Evolutionary conservation across 257 asterid species (phyloP).

Genomic region (Schizonepeta tenuifolia): DNA sequence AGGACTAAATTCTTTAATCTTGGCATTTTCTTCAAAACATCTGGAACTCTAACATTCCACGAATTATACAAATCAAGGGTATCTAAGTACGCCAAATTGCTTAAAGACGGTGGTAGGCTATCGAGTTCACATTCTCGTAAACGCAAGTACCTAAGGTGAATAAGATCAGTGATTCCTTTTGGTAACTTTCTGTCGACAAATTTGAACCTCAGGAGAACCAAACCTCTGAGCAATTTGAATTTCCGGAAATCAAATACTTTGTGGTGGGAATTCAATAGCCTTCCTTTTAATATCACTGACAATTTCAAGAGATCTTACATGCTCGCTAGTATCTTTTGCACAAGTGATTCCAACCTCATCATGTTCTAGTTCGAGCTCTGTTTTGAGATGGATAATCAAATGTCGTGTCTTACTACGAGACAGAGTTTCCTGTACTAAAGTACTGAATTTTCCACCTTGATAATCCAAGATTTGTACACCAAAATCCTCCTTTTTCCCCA

Average conservation of each 20-base stretch:
- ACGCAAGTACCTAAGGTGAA: background rate
- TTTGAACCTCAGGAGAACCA: background rate
- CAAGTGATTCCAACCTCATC: too few relatives aligned
- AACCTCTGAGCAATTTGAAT: conserved; percentile 1
- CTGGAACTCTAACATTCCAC: background rate
- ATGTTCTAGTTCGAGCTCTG: background rate
- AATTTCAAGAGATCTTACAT: conserved; percentile 18
- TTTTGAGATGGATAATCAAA: background rate
- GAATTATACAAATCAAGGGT: background rate
- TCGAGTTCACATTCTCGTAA: background rate
- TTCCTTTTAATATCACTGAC: background rate
- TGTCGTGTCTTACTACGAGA: background rate
- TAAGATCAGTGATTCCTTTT: background rate
- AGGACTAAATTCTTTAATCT: conserved; percentile 25
- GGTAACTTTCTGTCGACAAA: conserved; percentile 18
- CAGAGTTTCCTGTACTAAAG: background rate
- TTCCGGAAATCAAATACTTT: background rate
- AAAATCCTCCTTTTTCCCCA: background rate
- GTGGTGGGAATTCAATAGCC: conserved; percentile 9
- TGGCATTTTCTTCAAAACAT: background rate
- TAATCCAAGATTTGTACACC: background rate
- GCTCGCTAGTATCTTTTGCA: background rate
- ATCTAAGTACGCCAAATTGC: conserved; percentile 1
- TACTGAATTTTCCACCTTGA: conserved; percentile 2
- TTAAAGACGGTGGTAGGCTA: conserved; percentile 7